Evolutionary conservation across 495 filamentous ascomycete genomes (phyloP).

Genomic region (Podospora appendiculata): DNA sequence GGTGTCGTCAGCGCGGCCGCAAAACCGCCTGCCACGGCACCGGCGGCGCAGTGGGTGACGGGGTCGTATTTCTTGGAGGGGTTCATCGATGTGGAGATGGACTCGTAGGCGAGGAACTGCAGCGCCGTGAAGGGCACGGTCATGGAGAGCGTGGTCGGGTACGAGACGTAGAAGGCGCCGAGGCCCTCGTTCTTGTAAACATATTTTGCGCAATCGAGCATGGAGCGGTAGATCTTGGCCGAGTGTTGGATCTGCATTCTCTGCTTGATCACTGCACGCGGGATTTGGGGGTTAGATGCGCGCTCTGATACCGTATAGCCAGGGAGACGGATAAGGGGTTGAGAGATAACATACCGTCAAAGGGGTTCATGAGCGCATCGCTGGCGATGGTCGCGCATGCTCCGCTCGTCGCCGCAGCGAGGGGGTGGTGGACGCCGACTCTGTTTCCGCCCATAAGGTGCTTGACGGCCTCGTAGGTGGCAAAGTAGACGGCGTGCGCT

Average conservation of each 20-base stretch:
- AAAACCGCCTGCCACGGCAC: constrained; percentile 85
- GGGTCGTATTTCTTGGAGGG: constrained; percentile 80
- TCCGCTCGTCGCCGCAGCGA: constrained; percentile 86
- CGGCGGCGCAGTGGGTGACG: constrained; percentile 82
- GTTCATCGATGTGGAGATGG: constrained; percentile 88
- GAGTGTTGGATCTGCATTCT: constrained; percentile 98
- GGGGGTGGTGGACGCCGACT: constrained; percentile 80
- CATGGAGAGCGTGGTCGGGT: constrained; percentile 97
- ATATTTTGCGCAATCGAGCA: constrained; percentile 74
- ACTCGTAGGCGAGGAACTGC: constrained; percentile 96
- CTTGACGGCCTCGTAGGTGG: constrained; percentile 95
- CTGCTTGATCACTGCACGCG: constrained; percentile 82
- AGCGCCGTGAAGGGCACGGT: constrained; percentile 95
- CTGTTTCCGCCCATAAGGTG: constrained; percentile 90
- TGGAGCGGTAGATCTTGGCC: constrained; percentile 68
- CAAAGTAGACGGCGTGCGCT: constrained; percentile 96
- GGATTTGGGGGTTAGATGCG: constrained; percentile 12
- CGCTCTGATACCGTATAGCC: neutral
- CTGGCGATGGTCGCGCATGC: constrained; percentile 93
- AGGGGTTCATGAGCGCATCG: constrained; percentile 98
- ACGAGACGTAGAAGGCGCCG: constrained; percentile 94
- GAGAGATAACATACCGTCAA: constrained; percentile 67
- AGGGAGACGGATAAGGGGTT: neutral
- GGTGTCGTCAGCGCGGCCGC: constrained; percentile 92
- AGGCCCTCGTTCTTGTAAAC: constrained; percentile 86